Conservation (phyloP, 192 early-diverging fungal genomes). For the Backusella tarrabulga region DNA sequence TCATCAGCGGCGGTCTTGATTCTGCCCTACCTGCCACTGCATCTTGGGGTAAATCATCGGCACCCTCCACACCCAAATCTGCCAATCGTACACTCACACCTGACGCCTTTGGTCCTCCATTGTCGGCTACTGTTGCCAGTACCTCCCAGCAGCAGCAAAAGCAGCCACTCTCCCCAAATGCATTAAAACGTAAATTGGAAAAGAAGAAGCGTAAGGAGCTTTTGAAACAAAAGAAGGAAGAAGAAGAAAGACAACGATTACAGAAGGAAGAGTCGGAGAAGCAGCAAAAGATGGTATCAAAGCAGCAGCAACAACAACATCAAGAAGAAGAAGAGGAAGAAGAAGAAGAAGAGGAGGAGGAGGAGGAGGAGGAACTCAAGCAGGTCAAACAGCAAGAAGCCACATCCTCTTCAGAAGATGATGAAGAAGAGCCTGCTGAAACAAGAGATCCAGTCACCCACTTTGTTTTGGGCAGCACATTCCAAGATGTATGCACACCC, state of each 20-base stretch:
- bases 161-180: conserved; percentile 11
- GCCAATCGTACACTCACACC: conserved; percentile 5
- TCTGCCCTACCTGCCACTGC: conserved; percentile 58
- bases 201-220: conserved; percentile 32
- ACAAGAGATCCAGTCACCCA: conserved; percentile 14
- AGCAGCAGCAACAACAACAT: background rate
- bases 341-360: background rate
- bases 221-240: background rate
- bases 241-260: background rate
- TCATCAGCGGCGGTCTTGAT: background rate
- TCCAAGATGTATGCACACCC: conserved; percentile 15
- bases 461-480: conserved; percentile 27
- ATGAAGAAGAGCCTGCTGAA: background rate
- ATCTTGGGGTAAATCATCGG: conserved; percentile 53
- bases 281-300: background rate
- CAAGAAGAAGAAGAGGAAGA: background rate
- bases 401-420: background rate
- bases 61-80: conserved; percentile 30
- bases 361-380: background rate
- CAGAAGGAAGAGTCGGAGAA: background rate
- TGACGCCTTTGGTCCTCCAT: conserved; percentile 38
- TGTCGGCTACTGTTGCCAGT: conserved; percentile 24
- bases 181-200: conserved; percentile 17
- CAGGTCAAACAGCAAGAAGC: too few relatives aligned
- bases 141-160: conserved; percentile 28